phyloP scores from a whole-genome alignment of 495 filamentous ascomycete species.

The Letharia columbiana region DNA sequence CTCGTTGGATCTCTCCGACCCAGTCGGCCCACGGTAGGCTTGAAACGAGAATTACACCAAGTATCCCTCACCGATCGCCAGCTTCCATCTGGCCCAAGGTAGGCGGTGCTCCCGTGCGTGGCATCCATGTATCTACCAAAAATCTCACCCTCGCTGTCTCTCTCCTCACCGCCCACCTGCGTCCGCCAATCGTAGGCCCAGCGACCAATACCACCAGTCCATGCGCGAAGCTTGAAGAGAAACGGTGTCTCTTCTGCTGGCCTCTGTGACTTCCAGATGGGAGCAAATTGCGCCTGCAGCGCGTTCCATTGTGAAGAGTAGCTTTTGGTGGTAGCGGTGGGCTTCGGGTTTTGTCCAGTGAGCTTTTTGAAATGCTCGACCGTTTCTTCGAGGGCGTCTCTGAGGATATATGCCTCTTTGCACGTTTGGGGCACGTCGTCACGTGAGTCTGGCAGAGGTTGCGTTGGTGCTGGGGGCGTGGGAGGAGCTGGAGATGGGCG shows the following conservation, averaged over 20 bases:
- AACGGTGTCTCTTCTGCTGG: background rate
- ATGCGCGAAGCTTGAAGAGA: background rate
- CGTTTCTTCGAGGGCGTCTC: background rate
- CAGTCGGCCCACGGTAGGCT: background rate
- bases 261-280: background rate
- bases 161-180: background rate
- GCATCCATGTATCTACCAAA: background rate
- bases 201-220: background rate
- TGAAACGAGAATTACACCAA: background rate
- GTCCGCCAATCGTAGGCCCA: background rate
- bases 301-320: background rate
- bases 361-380: background rate
- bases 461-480: background rate
- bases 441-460: background rate
- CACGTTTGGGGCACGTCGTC: background rate
- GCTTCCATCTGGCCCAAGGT: background rate
- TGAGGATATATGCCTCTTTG: background rate
- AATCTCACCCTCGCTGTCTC: background rate
- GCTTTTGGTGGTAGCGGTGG: background rate
- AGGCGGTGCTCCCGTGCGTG: background rate
- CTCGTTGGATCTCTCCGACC: background rate
- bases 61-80: conserved; percentile 2
- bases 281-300: background rate
- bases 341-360: background rate
- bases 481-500: background rate